These are phyloP conservation scores for Russula sp. DNA, from an alignment of 768 basidiomycete species.

Conservation along the genomic window DNA sequence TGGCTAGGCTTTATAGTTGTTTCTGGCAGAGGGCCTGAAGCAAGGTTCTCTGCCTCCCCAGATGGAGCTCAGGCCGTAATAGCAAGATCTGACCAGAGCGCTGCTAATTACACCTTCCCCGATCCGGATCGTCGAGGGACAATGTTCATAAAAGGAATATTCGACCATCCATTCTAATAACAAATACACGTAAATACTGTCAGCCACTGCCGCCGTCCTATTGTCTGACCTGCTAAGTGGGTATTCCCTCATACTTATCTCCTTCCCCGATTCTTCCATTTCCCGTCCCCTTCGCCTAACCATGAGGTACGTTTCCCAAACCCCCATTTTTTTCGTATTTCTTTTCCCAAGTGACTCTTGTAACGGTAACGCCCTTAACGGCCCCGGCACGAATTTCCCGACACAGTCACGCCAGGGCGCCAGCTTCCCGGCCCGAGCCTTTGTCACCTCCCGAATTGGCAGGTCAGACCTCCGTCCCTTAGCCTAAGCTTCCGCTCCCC, in stretches of 20 bases:
- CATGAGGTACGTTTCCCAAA: constrained; percentile 10
- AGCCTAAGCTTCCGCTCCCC: constrained; percentile 1
- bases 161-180: constrained; percentile 23
- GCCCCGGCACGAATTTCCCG: constrained; percentile 6
- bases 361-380: background rate
- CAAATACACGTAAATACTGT: constrained; percentile 27
- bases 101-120: constrained; percentile 8
- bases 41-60: constrained; percentile 16
- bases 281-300: constrained; percentile 24
- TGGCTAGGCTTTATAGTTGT: constrained; percentile 27
- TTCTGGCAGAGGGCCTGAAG: background rate
- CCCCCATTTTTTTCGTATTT: constrained; percentile 3
- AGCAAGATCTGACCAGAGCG: constrained; percentile 22
- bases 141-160: constrained; percentile 5
- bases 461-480: constrained; percentile 11
- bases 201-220: constrained; percentile 31
- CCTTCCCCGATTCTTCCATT: constrained; percentile 25
- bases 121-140: constrained; percentile 30
- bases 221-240: constrained; percentile 27
- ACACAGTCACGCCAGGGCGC: constrained; percentile 6
- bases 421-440: constrained; percentile 11
- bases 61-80: constrained; percentile 28
- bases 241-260: constrained; percentile 21
- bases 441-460: constrained; percentile 4
- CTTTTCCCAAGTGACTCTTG: constrained; percentile 16